These are phyloP conservation scores for Corylus americana DNA, from an alignment of 306 rosid species.

Conservation along the genomic window DNA sequence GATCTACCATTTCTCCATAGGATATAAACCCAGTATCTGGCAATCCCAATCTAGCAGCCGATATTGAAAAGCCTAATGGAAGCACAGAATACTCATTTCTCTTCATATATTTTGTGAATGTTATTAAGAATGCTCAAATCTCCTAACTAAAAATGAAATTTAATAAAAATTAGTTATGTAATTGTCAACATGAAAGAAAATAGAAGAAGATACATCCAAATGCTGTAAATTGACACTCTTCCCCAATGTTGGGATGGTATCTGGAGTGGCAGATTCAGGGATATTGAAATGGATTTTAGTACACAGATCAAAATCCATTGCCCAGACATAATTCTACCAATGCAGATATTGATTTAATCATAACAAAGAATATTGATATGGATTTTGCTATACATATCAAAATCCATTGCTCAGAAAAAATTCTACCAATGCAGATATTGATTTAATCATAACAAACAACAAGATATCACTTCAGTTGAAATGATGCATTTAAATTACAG, in stretches of 20 bases:
- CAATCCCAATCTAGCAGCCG: slow-evolving; percentile 75
- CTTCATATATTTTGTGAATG: not conserved
- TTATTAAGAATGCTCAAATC: not conserved
- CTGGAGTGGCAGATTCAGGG: not conserved
- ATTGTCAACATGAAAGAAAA: not conserved
- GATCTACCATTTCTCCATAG: slow-evolving; percentile 84
- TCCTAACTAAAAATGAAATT: not conserved
- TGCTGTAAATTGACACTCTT: not conserved
- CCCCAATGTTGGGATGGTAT: not conserved
- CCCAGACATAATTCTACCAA: not conserved
- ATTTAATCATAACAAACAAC: not conserved
- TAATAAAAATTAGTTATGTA: not conserved
- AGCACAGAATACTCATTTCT: slow-evolving; percentile 1
- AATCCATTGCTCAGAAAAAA: not conserved
- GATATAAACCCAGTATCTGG: slow-evolving; percentile 86
- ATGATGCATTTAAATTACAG: not conserved
- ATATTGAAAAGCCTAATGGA: slow-evolving; percentile 68
- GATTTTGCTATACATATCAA: not conserved
- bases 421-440: not conserved
- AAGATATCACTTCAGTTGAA: not conserved
- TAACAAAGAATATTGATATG: not conserved
- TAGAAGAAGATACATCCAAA: not conserved
- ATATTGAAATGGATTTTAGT: no score
- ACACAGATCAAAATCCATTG: not conserved
- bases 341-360: not conserved